These are phyloP conservation scores for Aspergillus coremiiformis DNA, from an alignment of 495 filamentous ascomycete species.

Conservation along the genomic window DNA sequence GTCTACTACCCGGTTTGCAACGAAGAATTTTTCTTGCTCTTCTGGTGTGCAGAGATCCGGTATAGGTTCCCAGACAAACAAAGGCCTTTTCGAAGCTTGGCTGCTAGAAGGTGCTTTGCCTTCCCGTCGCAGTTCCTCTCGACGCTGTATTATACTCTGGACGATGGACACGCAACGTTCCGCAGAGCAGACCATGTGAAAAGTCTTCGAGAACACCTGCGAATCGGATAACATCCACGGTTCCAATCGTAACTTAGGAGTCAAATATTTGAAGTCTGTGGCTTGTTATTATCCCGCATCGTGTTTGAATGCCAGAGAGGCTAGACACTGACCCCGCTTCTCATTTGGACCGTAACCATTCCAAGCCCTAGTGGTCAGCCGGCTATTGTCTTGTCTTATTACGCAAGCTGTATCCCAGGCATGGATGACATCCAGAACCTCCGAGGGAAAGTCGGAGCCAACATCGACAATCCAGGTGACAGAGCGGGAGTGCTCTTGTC, in stretches of 20 bases:
- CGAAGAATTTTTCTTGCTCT: slow-evolving; percentile 64
- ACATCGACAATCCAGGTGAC: slow-evolving; percentile 90
- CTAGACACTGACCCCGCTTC: slow-evolving; percentile 40
- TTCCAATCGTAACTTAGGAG: slow-evolving; percentile 73
- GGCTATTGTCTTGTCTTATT: slow-evolving; percentile 55
- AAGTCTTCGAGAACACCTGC: slow-evolving; percentile 63
- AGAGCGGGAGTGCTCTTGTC: slow-evolving; percentile 33
- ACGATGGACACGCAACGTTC: slow-evolving; percentile 69
- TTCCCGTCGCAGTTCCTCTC: slow-evolving; percentile 28
- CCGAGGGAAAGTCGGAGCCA: slow-evolving; percentile 74
- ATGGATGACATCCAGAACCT: slow-evolving; percentile 53
- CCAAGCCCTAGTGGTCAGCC: slow-evolving; percentile 83
- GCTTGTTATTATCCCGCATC: slow-evolving; percentile 22
- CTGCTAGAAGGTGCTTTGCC: slow-evolving; percentile 19
- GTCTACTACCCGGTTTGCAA: slow-evolving; percentile 66
- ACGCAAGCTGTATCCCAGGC: slow-evolving; percentile 67
- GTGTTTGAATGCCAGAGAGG: neutral
- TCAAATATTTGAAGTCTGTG: slow-evolving; percentile 77
- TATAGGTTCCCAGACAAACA: slow-evolving; percentile 93
- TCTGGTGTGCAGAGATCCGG: slow-evolving; percentile 77
- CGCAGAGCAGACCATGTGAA: slow-evolving; percentile 84
- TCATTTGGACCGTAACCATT: slow-evolving; percentile 69
- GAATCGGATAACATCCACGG: slow-evolving; percentile 47
- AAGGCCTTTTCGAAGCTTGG: slow-evolving; percentile 38
- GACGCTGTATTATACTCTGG: slow-evolving; percentile 47